phyloP scores from a whole-genome alignment of 306 rosid species.

The Phaseolus lunatus region DNA sequence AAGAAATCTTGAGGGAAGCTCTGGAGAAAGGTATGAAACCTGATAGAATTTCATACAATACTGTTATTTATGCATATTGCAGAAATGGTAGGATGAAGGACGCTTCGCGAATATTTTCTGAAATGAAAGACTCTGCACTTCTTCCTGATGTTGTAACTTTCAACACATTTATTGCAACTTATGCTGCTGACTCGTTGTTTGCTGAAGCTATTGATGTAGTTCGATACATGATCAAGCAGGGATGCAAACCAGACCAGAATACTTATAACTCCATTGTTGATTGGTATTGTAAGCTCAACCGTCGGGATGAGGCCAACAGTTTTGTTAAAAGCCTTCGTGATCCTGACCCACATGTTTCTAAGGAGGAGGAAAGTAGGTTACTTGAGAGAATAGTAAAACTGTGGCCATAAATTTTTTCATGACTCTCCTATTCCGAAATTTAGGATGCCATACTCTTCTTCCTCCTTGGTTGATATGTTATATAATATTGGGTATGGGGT shows the following conservation, averaged over 20 bases:
- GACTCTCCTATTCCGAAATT: constrained; percentile 39
- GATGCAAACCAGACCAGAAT: constrained; percentile 80
- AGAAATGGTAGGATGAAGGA: constrained; percentile 84
- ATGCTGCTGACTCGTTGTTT: constrained; percentile 83
- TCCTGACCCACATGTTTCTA: constrained; percentile 66
- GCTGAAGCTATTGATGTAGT: constrained; percentile 79
- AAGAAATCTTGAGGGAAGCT: constrained; percentile 70
- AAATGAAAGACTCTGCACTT: constrained; percentile 73
- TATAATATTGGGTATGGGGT: constrained; percentile 37
- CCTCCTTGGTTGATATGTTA: constrained; percentile 36
- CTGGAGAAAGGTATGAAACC: constrained; percentile 81
- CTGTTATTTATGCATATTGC: constrained; percentile 82
- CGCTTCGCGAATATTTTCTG: constrained; percentile 78
- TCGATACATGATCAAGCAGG: constrained; percentile 83
- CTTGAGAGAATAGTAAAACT: constrained; percentile 64
- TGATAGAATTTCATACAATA: constrained; percentile 78
- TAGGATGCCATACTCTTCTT: constrained; percentile 29
- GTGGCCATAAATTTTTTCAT: constrained; percentile 56
- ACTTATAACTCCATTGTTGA: constrained; percentile 87
- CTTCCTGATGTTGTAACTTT: constrained; percentile 84
- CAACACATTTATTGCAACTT: constrained; percentile 80
- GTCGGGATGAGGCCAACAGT: constrained; percentile 64
- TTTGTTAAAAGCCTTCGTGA: constrained; percentile 64
- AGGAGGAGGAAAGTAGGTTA: constrained; percentile 68
- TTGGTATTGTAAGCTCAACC: constrained; percentile 76